Conservation (phyloP, 2,329 filamentous ascomycete genomes). For the Fusarium zealandicum region DNA sequence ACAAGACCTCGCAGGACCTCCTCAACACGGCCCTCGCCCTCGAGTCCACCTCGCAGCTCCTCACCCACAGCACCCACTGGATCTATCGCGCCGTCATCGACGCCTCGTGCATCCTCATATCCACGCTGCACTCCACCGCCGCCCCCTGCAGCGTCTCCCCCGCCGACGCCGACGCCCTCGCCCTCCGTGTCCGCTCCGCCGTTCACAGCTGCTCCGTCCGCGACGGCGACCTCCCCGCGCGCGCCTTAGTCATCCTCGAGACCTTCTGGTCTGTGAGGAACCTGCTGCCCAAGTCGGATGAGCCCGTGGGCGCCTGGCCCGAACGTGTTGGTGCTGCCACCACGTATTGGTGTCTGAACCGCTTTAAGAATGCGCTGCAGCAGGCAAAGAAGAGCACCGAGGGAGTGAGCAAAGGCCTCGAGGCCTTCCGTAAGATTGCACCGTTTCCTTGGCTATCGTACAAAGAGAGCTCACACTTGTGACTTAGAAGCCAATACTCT, state of each 20-base stretch:
- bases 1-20: conserved; percentile 56
- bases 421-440: conserved; percentile 41
- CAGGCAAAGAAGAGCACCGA: conserved; percentile 46
- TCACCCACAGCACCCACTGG: conserved; percentile 58
- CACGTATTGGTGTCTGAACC: conserved; percentile 57
- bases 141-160: conserved; percentile 43
- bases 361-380: conserved; percentile 55
- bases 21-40: conserved; percentile 53
- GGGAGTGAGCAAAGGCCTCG: conserved; percentile 42
- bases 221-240: conserved; percentile 57
- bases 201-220: conserved; percentile 54
- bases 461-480: neutral
- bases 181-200: conserved; percentile 45
- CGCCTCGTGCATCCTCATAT: conserved; percentile 55
- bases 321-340: conserved; percentile 58
- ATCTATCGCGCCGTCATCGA: conserved; percentile 56
- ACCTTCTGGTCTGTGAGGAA: conserved; percentile 55
- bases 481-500: conserved; percentile 5
- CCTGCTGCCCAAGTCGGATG: conserved; percentile 49
- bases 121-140: conserved; percentile 55
- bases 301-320: conserved; percentile 51
- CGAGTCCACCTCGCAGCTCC: conserved; percentile 50
- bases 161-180: conserved; percentile 43
- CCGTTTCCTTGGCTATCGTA: neutral
- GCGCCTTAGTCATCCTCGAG: conserved; percentile 56